Base-by-base conservation (phyloP, 2,329 filamentous ascomycete species). In the Cladosporium cucumerinum region DNA sequence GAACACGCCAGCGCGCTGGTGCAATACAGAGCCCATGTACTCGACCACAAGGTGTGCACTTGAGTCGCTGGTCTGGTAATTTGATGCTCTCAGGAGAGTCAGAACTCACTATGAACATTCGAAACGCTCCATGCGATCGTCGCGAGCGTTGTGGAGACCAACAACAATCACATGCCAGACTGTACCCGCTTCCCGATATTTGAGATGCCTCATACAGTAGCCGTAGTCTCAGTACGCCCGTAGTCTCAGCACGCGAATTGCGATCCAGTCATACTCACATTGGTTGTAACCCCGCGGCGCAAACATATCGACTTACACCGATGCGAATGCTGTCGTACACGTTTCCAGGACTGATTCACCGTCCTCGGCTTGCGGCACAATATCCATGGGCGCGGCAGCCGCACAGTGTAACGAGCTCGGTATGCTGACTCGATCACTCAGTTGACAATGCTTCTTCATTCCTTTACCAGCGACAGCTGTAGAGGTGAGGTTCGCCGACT, bases 71-170 rank as follows among this genome's bases (percentile, higher is more conserved):
- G 36, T 43, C 7, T 43, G 18, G n/a, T 43, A 18, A 43, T n/a
- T 8, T n/a, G 18, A 18, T 43, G 18, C 36, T 43, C 36, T 43
- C 36, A n/a, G 18, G 18, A n/a, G 5, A 43, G 18, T 43, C 36
- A 10, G 16, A 2, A 43, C 18, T 43, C 16, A 3, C 16, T 18
- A n/a, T n/a, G 23, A 30, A 21, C 8, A 25, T 18, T 55, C 25
- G 46, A 30, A 51, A 34, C 26, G 43, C 48, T 55, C 34, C 49
- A 54, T 30, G 36, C 49, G 49, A 54, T 52, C 48, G 21, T 54
- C 58, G 43, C 58, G 46, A 51, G 58, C 16, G 28, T 34, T 54
- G 49, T 62, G 59, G 59, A 62, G 34, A 62, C 57, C 21, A 43
- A 57, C 48, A 34, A 43, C 48, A 34, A 43, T 62, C 59, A 43